Base-by-base conservation (phyloP, 73 alveolate species). In the Paramecium sexaurelia region DNA sequence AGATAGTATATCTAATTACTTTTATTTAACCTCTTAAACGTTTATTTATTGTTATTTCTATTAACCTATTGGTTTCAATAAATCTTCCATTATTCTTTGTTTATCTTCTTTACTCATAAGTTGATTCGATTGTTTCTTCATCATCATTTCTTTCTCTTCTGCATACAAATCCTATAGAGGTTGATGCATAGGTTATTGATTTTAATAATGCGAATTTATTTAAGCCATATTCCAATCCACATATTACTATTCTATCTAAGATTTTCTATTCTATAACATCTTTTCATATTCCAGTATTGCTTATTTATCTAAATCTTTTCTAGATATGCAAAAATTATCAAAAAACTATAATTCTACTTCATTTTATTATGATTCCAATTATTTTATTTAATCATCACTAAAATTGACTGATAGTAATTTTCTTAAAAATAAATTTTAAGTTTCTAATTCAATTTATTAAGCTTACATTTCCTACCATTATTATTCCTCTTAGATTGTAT, bases 311-410 rank as follows among this genome's bases (percentile, higher is more conserved):
- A 78, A 61, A 15, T 78, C 90, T 40, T 78, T 78, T 11, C 90
- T 37, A 17, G 90, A 78, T 3, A 78, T 78, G 24, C 90, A 78
- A 41, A 78, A 78, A 41, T 78, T 78, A 78, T 78, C 90, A 78
- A 41, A 78, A 27, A 78, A 78, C 19, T 41, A 13, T 17, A 78
- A 24, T 78, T 78, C 90, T 11, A 41, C 90, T 19, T 78, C 73
- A 39, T 22, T 24, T 78, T 78, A 78, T 39, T 37, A 15, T 45
- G n/a, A 37, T 78, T 78, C 90, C 7, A 78, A 17, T 24, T 39
- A 39, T 78, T 41, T 78, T 22, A 78, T 37, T 41, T 78, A 26
- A 7, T 78, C 90, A 43, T 78, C 90, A 4, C 36, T 41, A 26
- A 78, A 78, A 78, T 78, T 20, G 39, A 78, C 43, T 19, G 43